phyloP scores from a whole-genome alignment of 2,329 filamentous ascomycete genomes.

The Falciphora oryzae region DNA sequence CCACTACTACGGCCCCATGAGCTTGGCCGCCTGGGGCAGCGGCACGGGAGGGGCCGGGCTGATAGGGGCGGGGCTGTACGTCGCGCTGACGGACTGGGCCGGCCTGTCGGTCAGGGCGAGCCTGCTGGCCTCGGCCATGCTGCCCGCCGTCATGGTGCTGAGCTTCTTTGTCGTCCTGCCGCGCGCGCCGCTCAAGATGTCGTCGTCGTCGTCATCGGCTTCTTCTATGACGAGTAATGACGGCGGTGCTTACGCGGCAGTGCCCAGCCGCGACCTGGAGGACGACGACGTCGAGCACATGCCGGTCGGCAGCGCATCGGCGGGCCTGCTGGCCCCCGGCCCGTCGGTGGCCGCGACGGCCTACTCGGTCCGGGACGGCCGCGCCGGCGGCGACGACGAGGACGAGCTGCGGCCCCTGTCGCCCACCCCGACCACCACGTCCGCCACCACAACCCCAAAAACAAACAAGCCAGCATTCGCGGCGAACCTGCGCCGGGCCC shows the following conservation, averaged over 20 bases:
- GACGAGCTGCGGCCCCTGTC: neutral
- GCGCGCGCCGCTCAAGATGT: conserved; percentile 52
- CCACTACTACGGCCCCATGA: conserved; percentile 85
- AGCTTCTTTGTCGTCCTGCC: conserved; percentile 84
- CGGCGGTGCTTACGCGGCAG: conserved; percentile 43
- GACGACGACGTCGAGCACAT: conserved; percentile 29
- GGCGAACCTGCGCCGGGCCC: conserved; percentile 59
- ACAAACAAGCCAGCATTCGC: conserved; percentile 26
- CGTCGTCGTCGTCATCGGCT: conserved; percentile 23
- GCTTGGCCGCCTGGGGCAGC: conserved; percentile 85
- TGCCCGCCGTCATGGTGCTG: conserved; percentile 76
- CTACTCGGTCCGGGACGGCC: conserved; percentile 28
- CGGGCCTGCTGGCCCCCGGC: conserved; percentile 42
- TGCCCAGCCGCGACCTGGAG: conserved; percentile 37
- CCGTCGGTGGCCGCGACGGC: conserved; percentile 34
- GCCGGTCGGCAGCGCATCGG: conserved; percentile 34
- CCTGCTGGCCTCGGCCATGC: conserved; percentile 68
- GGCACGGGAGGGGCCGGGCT: conserved; percentile 87
- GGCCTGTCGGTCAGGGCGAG: conserved; percentile 68
- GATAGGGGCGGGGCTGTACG: conserved; percentile 82
- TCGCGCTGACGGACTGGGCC: conserved; percentile 75
- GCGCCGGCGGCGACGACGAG: conserved; percentile 19
- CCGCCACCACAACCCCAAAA: neutral
- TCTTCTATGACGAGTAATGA: too few relatives aligned
- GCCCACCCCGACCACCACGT: neutral